These are phyloP conservation scores for Fusarium caatingaense DNA, from an alignment of 2,329 filamentous ascomycete species.

Conservation along the genomic window DNA sequence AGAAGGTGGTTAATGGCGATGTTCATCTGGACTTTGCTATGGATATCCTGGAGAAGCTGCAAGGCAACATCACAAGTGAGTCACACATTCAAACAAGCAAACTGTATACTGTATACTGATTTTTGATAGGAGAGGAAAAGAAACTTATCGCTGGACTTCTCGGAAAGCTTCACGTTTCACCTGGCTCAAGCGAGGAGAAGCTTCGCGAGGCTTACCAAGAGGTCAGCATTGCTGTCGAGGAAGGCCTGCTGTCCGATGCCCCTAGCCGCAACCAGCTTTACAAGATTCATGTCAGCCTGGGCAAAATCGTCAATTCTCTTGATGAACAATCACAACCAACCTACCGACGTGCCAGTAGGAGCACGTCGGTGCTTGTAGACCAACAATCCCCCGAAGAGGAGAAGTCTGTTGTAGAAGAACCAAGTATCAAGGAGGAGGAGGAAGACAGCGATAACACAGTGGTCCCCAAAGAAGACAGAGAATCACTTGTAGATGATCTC, in stretches of 20 bases:
- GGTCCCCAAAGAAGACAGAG: slow-evolving; percentile 48
- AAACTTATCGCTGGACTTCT: slow-evolving; percentile 83
- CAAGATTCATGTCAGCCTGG: slow-evolving; percentile 74
- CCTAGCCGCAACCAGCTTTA: slow-evolving; percentile 72
- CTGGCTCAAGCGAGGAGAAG: slow-evolving; percentile 70
- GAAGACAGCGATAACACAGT: slow-evolving; percentile 54
- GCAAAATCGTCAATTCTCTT: slow-evolving; percentile 73
- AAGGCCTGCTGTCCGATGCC: slow-evolving; percentile 68
- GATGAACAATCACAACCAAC: slow-evolving; percentile 57
- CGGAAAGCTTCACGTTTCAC: slow-evolving; percentile 82
- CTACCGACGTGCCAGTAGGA: slow-evolving; percentile 58
- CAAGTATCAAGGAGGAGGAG: slow-evolving; percentile 62
- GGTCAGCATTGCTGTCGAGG: slow-evolving; percentile 71
- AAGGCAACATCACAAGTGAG: slow-evolving; percentile 75
- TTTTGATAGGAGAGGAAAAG: slow-evolving; percentile 78
- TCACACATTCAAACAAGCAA: slow-evolving; percentile 21
- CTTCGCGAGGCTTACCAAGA: slow-evolving; percentile 68
- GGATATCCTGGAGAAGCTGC: slow-evolving; percentile 80
- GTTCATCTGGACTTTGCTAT: slow-evolving; percentile 83
- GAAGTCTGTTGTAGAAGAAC: slow-evolving; percentile 55
- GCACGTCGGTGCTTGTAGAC: slow-evolving; percentile 54
- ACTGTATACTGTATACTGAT: slow-evolving; percentile 46
- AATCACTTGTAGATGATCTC: slow-evolving; percentile 55
- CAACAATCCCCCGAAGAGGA: slow-evolving; percentile 53
- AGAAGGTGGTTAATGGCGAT: slow-evolving; percentile 76